phyloP scores from a whole-genome alignment of 2,329 filamentous ascomycete genomes.

The Waltergamsia citrina region DNA sequence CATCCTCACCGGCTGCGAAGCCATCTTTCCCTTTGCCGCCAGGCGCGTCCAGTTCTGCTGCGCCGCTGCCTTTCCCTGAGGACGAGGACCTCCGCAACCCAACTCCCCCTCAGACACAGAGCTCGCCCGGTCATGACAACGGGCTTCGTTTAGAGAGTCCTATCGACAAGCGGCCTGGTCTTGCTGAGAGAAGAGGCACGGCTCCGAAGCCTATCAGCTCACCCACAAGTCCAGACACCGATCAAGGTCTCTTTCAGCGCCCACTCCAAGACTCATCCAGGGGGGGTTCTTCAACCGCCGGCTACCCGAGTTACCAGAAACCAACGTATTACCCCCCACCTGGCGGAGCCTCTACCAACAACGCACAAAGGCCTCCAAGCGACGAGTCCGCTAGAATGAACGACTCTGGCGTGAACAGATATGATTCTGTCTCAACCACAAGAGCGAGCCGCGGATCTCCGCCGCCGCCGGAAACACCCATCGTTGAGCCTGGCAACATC shows the following conservation, averaged over 20 bases:
- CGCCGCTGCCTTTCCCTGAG: slow-evolving; percentile 62
- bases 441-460: slow-evolving; percentile 87
- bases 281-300: slow-evolving; percentile 28
- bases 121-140: slow-evolving; percentile 37
- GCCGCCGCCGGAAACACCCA: slow-evolving; percentile 86
- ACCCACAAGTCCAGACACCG: slow-evolving; percentile 66
- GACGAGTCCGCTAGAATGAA: neutral
- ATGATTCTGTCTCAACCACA: slow-evolving; percentile 80
- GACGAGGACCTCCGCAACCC: slow-evolving; percentile 48
- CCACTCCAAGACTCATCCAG: slow-evolving; percentile 34
- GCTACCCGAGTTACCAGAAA: slow-evolving; percentile 41
- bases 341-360: slow-evolving; percentile 20
- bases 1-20: slow-evolving; percentile 34
- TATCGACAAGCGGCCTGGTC: slow-evolving; percentile 48
- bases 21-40: slow-evolving; percentile 56
- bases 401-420: slow-evolving; percentile 42
- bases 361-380: slow-evolving; percentile 15
- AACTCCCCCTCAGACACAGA: slow-evolving; percentile 32
- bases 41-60: slow-evolving; percentile 61
- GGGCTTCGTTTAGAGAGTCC: slow-evolving; percentile 46
- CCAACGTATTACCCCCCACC: slow-evolving; percentile 52
- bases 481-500: slow-evolving; percentile 61
- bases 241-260: slow-evolving; percentile 73
- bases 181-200: slow-evolving; percentile 77
- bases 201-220: slow-evolving; percentile 75